Base-by-base conservation (phyloP, 306 rosid genomes). In the Astragalus glycyphyllos region DNA sequence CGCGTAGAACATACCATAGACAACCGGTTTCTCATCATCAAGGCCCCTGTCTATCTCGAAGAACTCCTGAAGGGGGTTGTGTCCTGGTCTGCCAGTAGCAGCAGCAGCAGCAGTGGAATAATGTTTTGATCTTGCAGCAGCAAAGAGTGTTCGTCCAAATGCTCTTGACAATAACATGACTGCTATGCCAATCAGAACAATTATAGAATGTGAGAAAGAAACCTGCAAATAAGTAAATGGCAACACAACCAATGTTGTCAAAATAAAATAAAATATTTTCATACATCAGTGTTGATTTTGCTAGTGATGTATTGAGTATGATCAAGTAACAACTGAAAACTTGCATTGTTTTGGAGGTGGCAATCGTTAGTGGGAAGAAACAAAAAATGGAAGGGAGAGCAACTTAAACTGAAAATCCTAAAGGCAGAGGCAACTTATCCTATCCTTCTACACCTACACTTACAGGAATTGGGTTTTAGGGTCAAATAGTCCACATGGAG, bases 51-150 rank as follows among this genome's bases (percentile, higher is more conserved):
- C 92, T 31, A 29, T 72, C 85, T 93, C 98, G 58, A 90, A 93
- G 71, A 93, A 88, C 73, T 85, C 90, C 54, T 87, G 80, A 46
- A 93, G 97, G 49, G 97, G 97, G 66, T 93, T 93, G 55, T 45
- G 70, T 5, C 32, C 80, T 77, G 41, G 67, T 71, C 79, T 71
- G 65, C 73, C 60, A 9, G 71, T 50, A 13, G 45, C 41, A 40
- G 85, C 71, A 56, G 87, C 74, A 4, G 69, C 44, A 15, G 59
- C 15, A 2, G 91, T 77, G 61, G 86, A 63, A 77, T 79, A 84
- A 47, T 38, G 37, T 82, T 84, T 89, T 9, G 97, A 82, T 74
- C 80, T 85, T 13, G 86, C 93, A 42, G 91, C 91, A 47, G 92
- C 61, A 51, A 87, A 74, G 35, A 93, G 56, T 34, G 88, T 80